A percentile compares a stretch with the other conserved stretches of the same genome.
Conservation (phyloP, 2,329 filamentous ascomycete species). For the Aspergillus carbonarius region DNA sequence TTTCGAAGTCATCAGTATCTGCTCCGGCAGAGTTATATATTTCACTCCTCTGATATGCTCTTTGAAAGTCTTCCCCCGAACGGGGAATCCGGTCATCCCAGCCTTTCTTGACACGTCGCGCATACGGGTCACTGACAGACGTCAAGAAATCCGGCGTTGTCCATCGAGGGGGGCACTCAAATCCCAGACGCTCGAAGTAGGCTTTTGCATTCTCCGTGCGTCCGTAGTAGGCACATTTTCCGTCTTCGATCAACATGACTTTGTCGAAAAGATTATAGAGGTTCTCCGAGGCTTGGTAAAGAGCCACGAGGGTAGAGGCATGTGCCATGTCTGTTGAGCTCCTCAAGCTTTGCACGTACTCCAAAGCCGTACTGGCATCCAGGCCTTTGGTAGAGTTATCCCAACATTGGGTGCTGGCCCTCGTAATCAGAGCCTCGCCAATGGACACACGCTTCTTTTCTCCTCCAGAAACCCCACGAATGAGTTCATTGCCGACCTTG, state of each 20-base stretch:
- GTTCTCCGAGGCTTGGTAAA: constrained; percentile 65
- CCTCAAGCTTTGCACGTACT: constrained; percentile 68
- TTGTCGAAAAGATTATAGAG: constrained; percentile 64
- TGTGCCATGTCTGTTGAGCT: constrained; percentile 63
- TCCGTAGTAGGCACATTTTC: constrained; percentile 72
- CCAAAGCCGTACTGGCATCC: constrained; percentile 70
- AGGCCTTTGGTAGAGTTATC: constrained; percentile 73
- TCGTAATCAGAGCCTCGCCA: constrained; percentile 70
- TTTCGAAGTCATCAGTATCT: constrained; percentile 57
- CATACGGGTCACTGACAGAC: constrained; percentile 65
- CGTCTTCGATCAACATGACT: constrained; percentile 65
- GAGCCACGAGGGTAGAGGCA: constrained; percentile 64
- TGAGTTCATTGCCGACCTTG: constrained; percentile 71
- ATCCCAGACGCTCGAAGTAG: constrained; percentile 72
- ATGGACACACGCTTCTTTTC: constrained; percentile 80
- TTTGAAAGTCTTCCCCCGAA: constrained; percentile 56
- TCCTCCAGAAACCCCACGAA: constrained; percentile 69
- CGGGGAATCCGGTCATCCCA: constrained; percentile 59
- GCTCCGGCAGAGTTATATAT: constrained; percentile 43
- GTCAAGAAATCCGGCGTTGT: constrained; percentile 77
- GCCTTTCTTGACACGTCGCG: constrained; percentile 56
- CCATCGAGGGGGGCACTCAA: constrained; percentile 68
- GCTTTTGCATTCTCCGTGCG: constrained; percentile 60
- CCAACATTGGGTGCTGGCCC: constrained; percentile 69
- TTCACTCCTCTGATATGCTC: constrained; percentile 51